Evolutionary conservation across 179 eudicot genomes (phyloP).

Genomic region (Silene coronaria): DNA sequence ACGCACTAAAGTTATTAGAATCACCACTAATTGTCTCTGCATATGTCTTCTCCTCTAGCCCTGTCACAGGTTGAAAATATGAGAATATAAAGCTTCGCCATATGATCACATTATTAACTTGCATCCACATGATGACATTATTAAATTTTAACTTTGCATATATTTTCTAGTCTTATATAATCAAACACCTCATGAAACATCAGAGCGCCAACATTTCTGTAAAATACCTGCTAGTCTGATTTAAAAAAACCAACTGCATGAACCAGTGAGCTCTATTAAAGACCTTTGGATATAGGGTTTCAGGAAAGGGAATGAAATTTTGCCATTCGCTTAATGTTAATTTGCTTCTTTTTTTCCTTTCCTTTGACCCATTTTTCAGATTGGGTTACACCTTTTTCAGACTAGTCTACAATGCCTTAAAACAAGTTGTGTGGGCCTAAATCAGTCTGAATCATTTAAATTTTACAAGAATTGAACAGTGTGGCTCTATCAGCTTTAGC

Average conservation of each 20-base stretch:
- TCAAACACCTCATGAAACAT: background rate
- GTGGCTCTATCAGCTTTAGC: too few species aligned
- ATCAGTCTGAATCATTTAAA: too few species aligned
- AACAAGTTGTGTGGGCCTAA: too few species aligned
- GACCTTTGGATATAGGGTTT: too few species aligned
- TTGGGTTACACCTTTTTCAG: background rate
- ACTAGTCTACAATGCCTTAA: background rate
- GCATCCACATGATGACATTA: background rate
- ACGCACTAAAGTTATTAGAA: conserved; percentile 40
- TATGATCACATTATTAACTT: background rate
- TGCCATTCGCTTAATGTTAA: too few species aligned
- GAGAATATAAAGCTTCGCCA: background rate
- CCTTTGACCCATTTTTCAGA: too few species aligned
- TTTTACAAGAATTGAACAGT: too few species aligned
- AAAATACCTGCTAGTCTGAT: background rate
- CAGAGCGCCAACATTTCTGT: background rate
- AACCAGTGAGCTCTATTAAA: background rate
- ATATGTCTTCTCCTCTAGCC: conserved; percentile 46
- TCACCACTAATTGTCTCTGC: conserved; percentile 35
- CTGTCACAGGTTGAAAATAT: conserved; percentile 33
- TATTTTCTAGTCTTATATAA: background rate
- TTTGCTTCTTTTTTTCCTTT: too few species aligned
- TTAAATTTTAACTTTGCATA: background rate
- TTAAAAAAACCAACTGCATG: background rate
- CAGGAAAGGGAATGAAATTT: too few species aligned